These are phyloP conservation scores for Verticillium alfalfae DNA, from an alignment of 2,329 filamentous ascomycete genomes.

Conservation along the genomic window DNA sequence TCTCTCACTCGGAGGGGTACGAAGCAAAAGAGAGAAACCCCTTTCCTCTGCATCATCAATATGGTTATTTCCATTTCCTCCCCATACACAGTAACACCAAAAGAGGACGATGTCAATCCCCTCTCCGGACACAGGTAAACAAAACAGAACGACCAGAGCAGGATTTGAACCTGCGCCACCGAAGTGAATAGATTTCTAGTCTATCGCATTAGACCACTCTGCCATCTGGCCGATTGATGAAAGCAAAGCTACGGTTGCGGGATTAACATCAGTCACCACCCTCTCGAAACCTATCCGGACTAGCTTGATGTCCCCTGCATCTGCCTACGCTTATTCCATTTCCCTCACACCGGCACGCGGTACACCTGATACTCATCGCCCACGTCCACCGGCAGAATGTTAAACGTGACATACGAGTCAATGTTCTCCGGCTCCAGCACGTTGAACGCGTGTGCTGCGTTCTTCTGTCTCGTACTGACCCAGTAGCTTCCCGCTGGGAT, in stretches of 20 bases:
- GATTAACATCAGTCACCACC: background rate
- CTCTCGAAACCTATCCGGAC: background rate
- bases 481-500: constrained; percentile 22
- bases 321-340: background rate
- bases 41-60: too few species aligned
- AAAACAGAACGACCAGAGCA: background rate
- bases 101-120: too few species aligned
- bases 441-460: constrained; percentile 19
- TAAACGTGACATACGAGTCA: constrained; percentile 24
- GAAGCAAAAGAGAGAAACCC: background rate
- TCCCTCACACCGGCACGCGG: constrained; percentile 8
- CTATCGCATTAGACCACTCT: background rate
- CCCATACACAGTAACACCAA: too few species aligned
- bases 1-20: background rate
- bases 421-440: constrained; percentile 25
- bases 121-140: background rate
- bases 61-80: too few species aligned
- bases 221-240: background rate
- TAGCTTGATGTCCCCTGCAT: background rate
- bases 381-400: constrained; percentile 18
- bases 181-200: background rate
- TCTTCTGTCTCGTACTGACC: constrained; percentile 24
- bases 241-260: background rate
- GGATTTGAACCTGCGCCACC: background rate
- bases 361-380: constrained; percentile 25